Percentiles rank a stretch among this genome's conserved stretches.
These are phyloP conservation scores for Astrocystis sublimbata DNA, from an alignment of 495 filamentous ascomycete genomes.

Conservation along the genomic window DNA sequence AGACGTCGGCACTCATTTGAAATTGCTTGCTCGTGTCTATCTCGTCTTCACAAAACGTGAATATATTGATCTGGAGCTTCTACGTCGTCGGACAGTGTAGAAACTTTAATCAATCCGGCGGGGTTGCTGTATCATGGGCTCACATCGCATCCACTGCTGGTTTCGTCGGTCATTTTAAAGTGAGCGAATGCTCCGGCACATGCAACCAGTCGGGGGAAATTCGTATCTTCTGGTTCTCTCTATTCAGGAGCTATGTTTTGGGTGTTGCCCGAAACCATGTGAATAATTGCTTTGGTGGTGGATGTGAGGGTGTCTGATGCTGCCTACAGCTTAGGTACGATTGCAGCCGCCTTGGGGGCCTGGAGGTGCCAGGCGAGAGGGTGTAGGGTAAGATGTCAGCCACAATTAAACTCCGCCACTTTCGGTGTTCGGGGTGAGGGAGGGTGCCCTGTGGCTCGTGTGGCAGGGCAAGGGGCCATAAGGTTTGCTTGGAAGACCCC, in stretches of 20 bases:
- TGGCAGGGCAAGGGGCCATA: not conserved
- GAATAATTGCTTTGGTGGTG: not conserved
- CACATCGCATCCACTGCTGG: constrained; percentile 9
- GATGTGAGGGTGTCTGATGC: not conserved
- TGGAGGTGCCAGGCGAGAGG: too few species aligned
- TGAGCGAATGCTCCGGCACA: not conserved
- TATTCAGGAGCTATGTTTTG: not conserved
- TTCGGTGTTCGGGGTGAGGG: not conserved
- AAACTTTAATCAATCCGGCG: not conserved
- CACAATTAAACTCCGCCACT: constrained; percentile 2
- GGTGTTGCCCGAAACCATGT: constrained; percentile 10
- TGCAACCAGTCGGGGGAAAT: not conserved
- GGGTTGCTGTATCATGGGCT: not conserved
- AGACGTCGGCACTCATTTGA: constrained; percentile 23
- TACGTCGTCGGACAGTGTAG: not conserved
- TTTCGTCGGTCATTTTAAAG: constrained; percentile 11
- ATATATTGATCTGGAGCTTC: not conserved
- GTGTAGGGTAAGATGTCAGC: too few species aligned
- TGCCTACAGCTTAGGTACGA: too few species aligned
- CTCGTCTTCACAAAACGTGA: too few species aligned
- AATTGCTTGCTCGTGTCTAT: not conserved
- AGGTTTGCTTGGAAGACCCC: not conserved
- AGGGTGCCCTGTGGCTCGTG: too few species aligned
- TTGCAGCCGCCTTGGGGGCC: too few species aligned
- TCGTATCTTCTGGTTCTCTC: not conserved